Evolutionary conservation across 169 alveolate genomes (phyloP).

Genomic region (Babesia divergens): DNA sequence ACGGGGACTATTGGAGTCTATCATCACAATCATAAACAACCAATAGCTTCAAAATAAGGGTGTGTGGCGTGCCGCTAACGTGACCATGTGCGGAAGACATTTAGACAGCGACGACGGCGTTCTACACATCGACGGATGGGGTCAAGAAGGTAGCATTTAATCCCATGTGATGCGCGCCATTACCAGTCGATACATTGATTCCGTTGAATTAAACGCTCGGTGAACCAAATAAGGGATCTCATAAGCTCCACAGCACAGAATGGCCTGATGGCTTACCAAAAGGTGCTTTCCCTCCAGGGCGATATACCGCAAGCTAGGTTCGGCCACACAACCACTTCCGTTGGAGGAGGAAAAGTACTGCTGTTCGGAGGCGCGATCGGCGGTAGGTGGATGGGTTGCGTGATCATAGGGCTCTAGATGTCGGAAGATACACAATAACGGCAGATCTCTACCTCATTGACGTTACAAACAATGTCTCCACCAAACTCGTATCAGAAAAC

Average conservation of each 20-base stretch:
- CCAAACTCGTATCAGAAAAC: conserved; percentile 82
- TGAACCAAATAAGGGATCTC: no score
- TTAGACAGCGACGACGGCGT: background rate
- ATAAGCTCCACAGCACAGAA: conserved; percentile 1
- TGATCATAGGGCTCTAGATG: conserved; percentile 67
- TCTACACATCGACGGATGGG: conserved; percentile 46
- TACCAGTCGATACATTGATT: no score
- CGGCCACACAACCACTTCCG: conserved; percentile 95
- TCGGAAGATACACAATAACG: conserved; percentile 95
- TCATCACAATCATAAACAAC: no score
- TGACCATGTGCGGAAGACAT: no score
- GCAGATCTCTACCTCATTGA: conserved; percentile 93
- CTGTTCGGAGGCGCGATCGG: conserved; percentile 95
- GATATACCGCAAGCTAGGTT: conserved; percentile 94
- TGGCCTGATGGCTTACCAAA: conserved; percentile 67
- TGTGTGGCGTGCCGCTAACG: no score
- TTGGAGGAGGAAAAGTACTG: conserved; percentile 86
- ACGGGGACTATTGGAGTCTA: no score
- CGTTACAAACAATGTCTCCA: conserved; percentile 84
- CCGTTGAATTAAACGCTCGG: no score
- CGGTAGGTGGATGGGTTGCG: conserved; percentile 50
- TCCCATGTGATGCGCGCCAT: no score
- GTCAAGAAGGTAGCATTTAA: conserved; percentile 4
- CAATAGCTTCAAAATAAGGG: no score
- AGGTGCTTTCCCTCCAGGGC: conserved; percentile 81